These are phyloP conservation scores for Boletus rubropictus DNA, from an alignment of 768 basidiomycete species.

Conservation along the genomic window DNA sequence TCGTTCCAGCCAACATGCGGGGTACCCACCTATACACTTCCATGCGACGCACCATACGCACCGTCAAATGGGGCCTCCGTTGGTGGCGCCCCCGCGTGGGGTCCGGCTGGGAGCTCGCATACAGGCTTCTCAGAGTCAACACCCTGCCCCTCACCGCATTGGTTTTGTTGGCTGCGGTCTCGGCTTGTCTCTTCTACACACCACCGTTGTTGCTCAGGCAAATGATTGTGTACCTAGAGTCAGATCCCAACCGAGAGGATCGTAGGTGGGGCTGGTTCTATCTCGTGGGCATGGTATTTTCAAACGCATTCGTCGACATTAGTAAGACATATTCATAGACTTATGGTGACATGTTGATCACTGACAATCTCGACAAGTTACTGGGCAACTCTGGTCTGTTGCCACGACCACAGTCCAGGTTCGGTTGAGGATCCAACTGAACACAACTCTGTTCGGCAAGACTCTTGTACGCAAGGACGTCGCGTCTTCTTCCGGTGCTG, in stretches of 20 bases:
- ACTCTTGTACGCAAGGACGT: conserved; percentile 82
- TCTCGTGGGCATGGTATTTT: conserved; percentile 45
- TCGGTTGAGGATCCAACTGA: conserved; percentile 67
- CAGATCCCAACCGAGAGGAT: conserved; percentile 49
- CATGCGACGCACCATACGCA: conserved; percentile 57
- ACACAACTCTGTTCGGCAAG: conserved; percentile 80
- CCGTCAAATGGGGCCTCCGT: conserved; percentile 45
- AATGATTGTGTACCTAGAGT: conserved; percentile 61
- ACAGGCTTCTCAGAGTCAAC: conserved; percentile 59
- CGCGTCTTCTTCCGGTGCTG: conserved; percentile 51
- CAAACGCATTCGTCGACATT: conserved; percentile 39
- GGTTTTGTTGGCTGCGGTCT: conserved; percentile 45
- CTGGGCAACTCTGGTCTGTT: conserved; percentile 66
- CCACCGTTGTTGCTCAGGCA: conserved; percentile 56
- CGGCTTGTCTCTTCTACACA: conserved; percentile 62
- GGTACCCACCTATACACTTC: conserved; percentile 52
- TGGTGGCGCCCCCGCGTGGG: conserved; percentile 57
- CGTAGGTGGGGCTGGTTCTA: conserved; percentile 73
- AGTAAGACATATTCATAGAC: conserved; percentile 29
- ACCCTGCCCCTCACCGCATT: conserved; percentile 34
- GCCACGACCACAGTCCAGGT: conserved; percentile 67
- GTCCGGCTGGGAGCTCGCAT: conserved; percentile 59
- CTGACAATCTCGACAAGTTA: conserved; percentile 37
- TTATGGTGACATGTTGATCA: background rate
- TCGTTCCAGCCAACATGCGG: conserved; percentile 72